These are phyloP conservation scores for Pseudogymnoascus destructans DNA, from an alignment of 2,329 filamentous ascomycete species.

Conservation along the genomic window DNA sequence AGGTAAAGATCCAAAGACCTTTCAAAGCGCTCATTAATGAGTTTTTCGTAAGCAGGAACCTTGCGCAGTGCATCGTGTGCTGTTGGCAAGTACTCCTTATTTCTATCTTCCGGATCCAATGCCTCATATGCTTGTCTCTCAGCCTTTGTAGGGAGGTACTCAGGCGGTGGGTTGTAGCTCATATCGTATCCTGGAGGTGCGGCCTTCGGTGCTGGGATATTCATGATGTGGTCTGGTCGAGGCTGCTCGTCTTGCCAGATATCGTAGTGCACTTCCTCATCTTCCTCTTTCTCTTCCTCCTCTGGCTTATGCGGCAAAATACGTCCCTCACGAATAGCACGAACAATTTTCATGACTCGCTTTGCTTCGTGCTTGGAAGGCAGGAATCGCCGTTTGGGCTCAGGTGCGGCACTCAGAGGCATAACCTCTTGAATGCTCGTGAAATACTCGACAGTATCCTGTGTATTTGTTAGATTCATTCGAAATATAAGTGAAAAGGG, in stretches of 20 bases:
- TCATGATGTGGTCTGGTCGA: constrained; percentile 76
- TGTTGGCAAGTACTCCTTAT: constrained; percentile 75
- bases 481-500: not conserved
- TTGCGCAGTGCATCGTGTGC: constrained; percentile 75
- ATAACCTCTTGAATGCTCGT: constrained; percentile 82
- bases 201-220: constrained; percentile 86
- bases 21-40: constrained; percentile 94
- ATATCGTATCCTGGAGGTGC: constrained; percentile 88
- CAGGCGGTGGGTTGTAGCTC: constrained; percentile 89
- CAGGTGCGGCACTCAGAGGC: constrained; percentile 86
- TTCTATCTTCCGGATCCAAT: constrained; percentile 76
- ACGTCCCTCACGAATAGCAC: constrained; percentile 84
- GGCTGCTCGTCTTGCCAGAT: constrained; percentile 90
- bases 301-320: constrained; percentile 82
- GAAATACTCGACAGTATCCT: constrained; percentile 88
- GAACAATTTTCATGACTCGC: constrained; percentile 92
- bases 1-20: constrained; percentile 90
- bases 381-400: constrained; percentile 89
- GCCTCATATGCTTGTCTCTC: constrained; percentile 80
- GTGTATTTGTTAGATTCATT: constrained; percentile 17
- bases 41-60: constrained; percentile 79
- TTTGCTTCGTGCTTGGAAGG: constrained; percentile 96
- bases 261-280: constrained; percentile 61
- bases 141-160: constrained; percentile 78
- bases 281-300: constrained; percentile 56